Evolutionary conservation across 2,329 filamentous ascomycete species (phyloP), one percentile per base, ranked within the genome.

Genomic region (Sporothrix phasma): DNA sequence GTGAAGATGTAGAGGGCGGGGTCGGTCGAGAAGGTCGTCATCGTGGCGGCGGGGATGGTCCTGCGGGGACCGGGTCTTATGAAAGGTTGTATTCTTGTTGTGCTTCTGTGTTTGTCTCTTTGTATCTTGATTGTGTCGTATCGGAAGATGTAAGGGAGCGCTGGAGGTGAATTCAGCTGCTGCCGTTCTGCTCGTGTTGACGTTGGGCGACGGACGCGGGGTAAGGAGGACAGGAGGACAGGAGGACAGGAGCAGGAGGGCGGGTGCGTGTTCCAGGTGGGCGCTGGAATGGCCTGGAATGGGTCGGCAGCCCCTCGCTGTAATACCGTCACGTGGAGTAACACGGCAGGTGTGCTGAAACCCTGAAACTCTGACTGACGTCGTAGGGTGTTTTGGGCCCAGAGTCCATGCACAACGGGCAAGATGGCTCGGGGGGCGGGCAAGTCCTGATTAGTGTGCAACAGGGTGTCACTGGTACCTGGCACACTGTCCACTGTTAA

Each of bases 1-100:
- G 94, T 97, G 79, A 95, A 97, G 71, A 99, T 88, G 79, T 94
- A 99, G 67, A 99, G 86, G 31, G 87, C 81, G 58, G 88, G 84
- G 74, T 90, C 88, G 69, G 79, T 81, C 69, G 79, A 79, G 73
- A 79, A 82, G 62, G 79, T 76, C 22, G 66, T 66, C 65, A 66
- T 66, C 26, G 49, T 66, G 61, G 46, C 34, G 37, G 47, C 39
- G 60, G 59, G 45, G 29, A 17, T 19, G 59, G 31, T 29, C 34
- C 41, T 43, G 41, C 17, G 13, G 31, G 24, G 54, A 43, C 37
- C 34, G 13, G 3, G 11, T 41, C n/a, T 24, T 2, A 13, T 37
- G 34, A 13, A 37, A 11, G 11, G 34, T 37, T 37, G 11, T 10
- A 10, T 49, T 13, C 6, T 54, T 37, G 3, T 34, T 19, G 26